phyloP scores from a whole-genome alignment of 306 rosid genomes.

The Acacia acuminata region DNA sequence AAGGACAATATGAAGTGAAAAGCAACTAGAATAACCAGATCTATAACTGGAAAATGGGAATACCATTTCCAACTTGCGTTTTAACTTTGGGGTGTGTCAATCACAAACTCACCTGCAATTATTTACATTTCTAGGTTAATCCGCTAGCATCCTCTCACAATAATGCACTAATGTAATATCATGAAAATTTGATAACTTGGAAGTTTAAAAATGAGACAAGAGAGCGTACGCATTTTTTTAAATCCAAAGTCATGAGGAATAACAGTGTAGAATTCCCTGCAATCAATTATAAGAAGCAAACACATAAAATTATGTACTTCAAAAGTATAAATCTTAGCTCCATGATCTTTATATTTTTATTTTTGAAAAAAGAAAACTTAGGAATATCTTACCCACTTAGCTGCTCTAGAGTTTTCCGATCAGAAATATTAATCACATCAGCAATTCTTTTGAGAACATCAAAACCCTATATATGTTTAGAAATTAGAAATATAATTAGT shows the following conservation, averaged over 20 bases:
- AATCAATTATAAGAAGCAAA: conserved; percentile 31
- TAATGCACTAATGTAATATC: conserved; percentile 20
- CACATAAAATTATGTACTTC: conserved; percentile 13
- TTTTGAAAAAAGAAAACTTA: neutral
- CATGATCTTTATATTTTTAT: neutral
- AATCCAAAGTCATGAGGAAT: conserved; percentile 98
- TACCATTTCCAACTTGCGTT: conserved; percentile 92
- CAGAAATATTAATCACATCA: conserved; percentile 63
- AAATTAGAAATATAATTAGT: conserved; percentile 31
- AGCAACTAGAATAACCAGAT: conserved; percentile 26
- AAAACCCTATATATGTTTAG: conserved; percentile 61
- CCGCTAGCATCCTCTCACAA: conserved; percentile 18
- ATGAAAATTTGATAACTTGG: conserved; percentile 8
- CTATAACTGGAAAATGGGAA: conserved; percentile 25
- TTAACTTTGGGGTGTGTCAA: conserved; percentile 93
- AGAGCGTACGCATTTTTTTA: conserved; percentile 78
- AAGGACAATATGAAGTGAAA: neutral
- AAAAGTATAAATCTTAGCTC: neutral
- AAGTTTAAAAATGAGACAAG: conserved; percentile 33
- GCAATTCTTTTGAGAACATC: conserved; percentile 80
- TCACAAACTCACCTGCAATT: conserved; percentile 79
- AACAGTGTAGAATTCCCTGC: conserved; percentile 95
- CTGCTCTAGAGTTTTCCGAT: conserved; percentile 62
- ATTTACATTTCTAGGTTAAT: conserved; percentile 25
- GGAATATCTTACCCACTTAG: conserved; percentile 78